These are phyloP conservation scores for Nephelium lappaceum DNA, from an alignment of 345 rosid genomes.

Conservation along the genomic window DNA sequence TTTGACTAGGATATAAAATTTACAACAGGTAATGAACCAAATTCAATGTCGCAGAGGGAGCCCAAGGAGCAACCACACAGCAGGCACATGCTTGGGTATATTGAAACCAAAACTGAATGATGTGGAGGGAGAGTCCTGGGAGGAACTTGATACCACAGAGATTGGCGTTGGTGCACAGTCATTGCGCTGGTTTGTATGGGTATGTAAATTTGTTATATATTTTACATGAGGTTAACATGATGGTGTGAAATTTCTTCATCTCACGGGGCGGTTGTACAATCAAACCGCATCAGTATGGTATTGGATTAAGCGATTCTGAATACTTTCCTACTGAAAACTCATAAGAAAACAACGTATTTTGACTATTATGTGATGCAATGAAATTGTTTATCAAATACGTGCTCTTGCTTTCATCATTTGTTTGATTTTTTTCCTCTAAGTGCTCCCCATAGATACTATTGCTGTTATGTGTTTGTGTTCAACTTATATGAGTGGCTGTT, in stretches of 20 bases:
- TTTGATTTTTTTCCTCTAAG: no score
- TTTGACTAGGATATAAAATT: conserved; percentile 50
- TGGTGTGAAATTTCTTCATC: background rate
- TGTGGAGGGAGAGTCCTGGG: conserved; percentile 87
- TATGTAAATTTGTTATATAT: conserved; percentile 30
- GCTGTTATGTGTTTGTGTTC: background rate
- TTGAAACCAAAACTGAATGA: conserved; percentile 71
- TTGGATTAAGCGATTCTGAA: background rate
- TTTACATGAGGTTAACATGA: background rate
- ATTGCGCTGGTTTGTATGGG: conserved; percentile 92
- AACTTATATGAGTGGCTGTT: background rate
- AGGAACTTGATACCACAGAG: conserved; percentile 74
- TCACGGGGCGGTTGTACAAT: background rate
- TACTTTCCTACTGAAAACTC: no score
- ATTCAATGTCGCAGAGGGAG: conserved; percentile 89
- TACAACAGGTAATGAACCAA: conserved; percentile 63
- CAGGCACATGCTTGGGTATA: conserved; percentile 62
- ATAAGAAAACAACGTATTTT: no score
- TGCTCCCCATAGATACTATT: no score
- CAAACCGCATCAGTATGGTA: no score
- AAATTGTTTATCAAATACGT: conserved; percentile 29
- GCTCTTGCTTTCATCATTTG: no score
- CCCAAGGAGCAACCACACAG: conserved; percentile 69
- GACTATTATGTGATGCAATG: no score
- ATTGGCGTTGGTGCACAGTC: conserved; percentile 79